Percentiles rank a stretch among this genome's conserved stretches.
phyloP scores from a whole-genome alignment of 441 rosid species.

The Sinapis alba region DNA sequence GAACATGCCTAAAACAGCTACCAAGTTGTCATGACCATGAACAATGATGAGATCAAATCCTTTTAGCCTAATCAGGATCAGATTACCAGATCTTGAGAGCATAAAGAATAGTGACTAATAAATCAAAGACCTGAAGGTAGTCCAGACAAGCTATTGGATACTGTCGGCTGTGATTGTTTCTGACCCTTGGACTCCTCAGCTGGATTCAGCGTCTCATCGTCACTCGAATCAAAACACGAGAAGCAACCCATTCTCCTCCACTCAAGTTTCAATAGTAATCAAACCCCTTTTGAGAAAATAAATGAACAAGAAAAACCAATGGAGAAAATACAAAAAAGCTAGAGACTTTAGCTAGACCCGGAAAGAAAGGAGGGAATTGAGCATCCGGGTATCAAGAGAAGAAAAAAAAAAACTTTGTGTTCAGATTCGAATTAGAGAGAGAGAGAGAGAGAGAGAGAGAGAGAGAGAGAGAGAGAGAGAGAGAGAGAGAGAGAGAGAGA shows the following conservation, averaged over 20 bases:
- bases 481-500: neutral
- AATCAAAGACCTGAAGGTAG: slow-evolving; percentile 67
- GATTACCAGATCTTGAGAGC: slow-evolving; percentile 46
- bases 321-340: neutral
- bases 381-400: neutral
- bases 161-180: slow-evolving; percentile 47
- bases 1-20: slow-evolving; percentile 19
- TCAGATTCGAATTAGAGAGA: slow-evolving; percentile 1
- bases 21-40: neutral
- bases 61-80: slow-evolving; percentile 40
- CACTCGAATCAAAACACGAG: slow-evolving; percentile 84
- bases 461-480: neutral
- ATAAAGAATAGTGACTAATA: neutral
- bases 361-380: slow-evolving; percentile 6
- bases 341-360: neutral
- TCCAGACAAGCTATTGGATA: slow-evolving; percentile 61
- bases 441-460: too few species aligned
- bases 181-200: slow-evolving; percentile 56
- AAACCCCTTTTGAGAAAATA: neutral
- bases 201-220: slow-evolving; percentile 74
- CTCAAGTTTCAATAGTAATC: neutral
- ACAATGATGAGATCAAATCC: slow-evolving; percentile 28
- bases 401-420: neutral
- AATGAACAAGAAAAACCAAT: neutral
- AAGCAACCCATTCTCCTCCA: slow-evolving; percentile 75